Conservation (phyloP, 148 eudicot genomes). For the Rhododendron ferrugineum region DNA sequence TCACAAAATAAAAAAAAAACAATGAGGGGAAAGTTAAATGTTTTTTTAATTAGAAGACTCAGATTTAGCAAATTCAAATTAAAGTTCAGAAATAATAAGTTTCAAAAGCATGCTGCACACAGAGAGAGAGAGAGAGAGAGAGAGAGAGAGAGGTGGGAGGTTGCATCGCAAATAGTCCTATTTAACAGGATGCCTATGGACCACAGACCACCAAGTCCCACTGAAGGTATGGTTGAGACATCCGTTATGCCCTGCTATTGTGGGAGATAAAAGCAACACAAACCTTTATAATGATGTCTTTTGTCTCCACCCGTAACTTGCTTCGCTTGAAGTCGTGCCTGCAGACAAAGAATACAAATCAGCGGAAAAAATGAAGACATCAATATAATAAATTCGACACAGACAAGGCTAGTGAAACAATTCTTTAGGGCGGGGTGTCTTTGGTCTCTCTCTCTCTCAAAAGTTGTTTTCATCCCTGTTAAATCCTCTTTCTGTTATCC, state of each 20-base stretch:
- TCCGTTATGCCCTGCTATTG: neutral
- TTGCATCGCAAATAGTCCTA: neutral
- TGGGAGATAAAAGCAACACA: neutral
- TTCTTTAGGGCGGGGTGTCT: neutral
- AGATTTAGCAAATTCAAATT: neutral
- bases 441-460: neutral
- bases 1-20: neutral
- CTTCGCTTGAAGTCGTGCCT: slow-evolving; percentile 96
- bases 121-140: slow-evolving; percentile 3
- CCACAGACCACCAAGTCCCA: neutral
- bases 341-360: slow-evolving; percentile 11
- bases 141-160: neutral
- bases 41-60: too few species aligned
- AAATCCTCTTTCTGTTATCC: neutral
- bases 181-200: neutral
- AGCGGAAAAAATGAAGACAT: neutral
- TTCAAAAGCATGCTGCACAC: neutral
- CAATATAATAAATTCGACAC: neutral
- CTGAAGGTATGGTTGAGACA: neutral
- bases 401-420: neutral
- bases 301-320: slow-evolving; percentile 68
- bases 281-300: slow-evolving; percentile 82
- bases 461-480: neutral
- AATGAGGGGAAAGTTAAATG: neutral
- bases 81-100: neutral